phyloP scores from a whole-genome alignment of 768 basidiomycete species.

The Amanita jacksonii region DNA sequence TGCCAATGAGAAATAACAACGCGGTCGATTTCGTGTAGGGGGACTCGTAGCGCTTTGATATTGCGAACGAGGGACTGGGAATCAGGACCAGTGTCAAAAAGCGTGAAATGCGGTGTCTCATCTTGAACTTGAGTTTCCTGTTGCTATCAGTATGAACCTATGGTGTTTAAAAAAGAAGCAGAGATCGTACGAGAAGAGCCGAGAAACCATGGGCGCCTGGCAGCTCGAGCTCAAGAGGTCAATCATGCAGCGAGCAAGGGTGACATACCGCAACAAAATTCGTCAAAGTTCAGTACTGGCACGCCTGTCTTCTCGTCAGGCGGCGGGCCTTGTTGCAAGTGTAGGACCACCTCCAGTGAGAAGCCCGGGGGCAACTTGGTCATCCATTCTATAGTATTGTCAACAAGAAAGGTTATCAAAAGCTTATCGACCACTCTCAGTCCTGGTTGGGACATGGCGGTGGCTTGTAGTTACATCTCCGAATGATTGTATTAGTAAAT shows the following conservation, averaged over 20 bases:
- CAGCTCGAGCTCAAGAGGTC: background rate
- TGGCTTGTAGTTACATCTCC: background rate
- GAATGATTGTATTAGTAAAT: too few species aligned
- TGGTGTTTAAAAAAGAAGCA: background rate
- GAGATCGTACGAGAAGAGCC: slow-evolving; percentile 54
- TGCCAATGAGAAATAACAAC: slow-evolving; percentile 79
- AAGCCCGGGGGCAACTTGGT: slow-evolving; percentile 74
- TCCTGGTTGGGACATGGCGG: slow-evolving; percentile 2
- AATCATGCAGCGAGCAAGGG: background rate
- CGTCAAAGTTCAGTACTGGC: slow-evolving; percentile 62
- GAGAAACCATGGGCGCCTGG: slow-evolving; percentile 79
- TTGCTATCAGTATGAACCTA: background rate
- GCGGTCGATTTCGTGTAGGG: slow-evolving; percentile 44
- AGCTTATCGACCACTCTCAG: slow-evolving; percentile 24
- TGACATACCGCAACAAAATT: slow-evolving; percentile 45
- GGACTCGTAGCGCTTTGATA: slow-evolving; percentile 46
- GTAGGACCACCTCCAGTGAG: slow-evolving; percentile 57
- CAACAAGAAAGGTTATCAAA: slow-evolving; percentile 59
- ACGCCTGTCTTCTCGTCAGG: slow-evolving; percentile 35
- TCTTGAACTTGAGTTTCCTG: slow-evolving; percentile 51
- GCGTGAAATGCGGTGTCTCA: slow-evolving; percentile 36
- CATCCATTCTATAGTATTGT: slow-evolving; percentile 83
- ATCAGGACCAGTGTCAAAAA: slow-evolving; percentile 85
- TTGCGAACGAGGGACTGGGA: slow-evolving; percentile 68
- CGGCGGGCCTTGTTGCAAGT: slow-evolving; percentile 42